Base-by-base conservation (phyloP, 1,139 yeast genomes). In the Dujonia santamariae region DNA sequence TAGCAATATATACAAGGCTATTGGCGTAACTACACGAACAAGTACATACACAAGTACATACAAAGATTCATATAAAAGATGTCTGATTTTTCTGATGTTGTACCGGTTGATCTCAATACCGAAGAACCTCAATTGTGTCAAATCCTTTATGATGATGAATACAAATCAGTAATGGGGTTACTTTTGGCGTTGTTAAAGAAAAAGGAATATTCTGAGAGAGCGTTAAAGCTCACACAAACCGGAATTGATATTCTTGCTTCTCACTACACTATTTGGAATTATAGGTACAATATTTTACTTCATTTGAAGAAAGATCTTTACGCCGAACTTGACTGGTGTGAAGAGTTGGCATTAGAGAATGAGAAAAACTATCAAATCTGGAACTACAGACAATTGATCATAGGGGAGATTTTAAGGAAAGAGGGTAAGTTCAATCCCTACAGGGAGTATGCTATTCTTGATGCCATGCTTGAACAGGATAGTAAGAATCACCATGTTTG, bases 331-430 rank as follows among this genome's bases (percentile, higher is more conserved):
- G 75, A 75, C 30, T 88, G 96, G 96, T 72, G 90, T 45, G 94
- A 86, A 46, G 68, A 70, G 26, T 62, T 85, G 28, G 92, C 96
- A 0, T 53, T 84, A 35, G 80, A 74, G 7, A 81, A 85, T 53
- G 84, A 90, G 31, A 92, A 92, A 57, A 92, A 90, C 61, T 92
- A 94, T 61, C 99, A 92, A 58, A 83, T 92, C 19, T 92, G 98
- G 98, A 86, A 88, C 50, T 87, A 90, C 52, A 74, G 97, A 35
- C 90, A 85, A 51, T 57, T 76, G 31, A 48, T 83, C 5, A 61
- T 80, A 35, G 65, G 64, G 28, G 44, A 56, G 33, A 47, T 70
- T 40, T 23, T 58, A 47, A 40, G 54, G 42, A 21, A 43, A 33
- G 32, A 46, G 8, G 19, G 19, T 8, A 42, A 47, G 11, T 79